A percentile compares a stretch with the other conserved stretches of the same genome.
Evolutionary conservation across 257 asterid genomes (phyloP).

Genomic region (Plectranthus barbatus): DNA sequence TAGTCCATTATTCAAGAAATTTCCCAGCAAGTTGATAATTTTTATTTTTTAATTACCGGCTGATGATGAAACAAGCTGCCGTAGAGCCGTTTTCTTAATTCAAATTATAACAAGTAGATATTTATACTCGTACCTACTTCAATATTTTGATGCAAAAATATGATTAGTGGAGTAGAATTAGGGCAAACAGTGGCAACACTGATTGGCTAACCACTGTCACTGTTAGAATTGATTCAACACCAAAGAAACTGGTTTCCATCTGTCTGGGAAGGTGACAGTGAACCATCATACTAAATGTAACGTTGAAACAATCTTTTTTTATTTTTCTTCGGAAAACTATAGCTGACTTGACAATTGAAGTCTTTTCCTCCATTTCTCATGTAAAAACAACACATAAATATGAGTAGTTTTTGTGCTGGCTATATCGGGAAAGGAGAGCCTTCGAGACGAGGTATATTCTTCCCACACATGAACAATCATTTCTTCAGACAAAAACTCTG

Average conservation of each 20-base stretch:
- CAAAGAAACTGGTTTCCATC: constrained; percentile 11
- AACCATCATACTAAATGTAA: constrained; percentile 15
- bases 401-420: constrained; percentile 19
- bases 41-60: constrained; percentile 53
- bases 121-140: constrained; percentile 12
- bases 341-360: constrained; percentile 27
- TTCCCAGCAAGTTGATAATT: constrained; percentile 12
- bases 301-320: too few species aligned
- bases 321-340: too few species aligned
- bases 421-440: constrained; percentile 33
- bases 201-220: constrained; percentile 32
- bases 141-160: not conserved
- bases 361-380: not conserved
- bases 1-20: constrained; percentile 24
- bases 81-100: constrained; percentile 26
- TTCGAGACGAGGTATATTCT: constrained; percentile 25
- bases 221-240: constrained; percentile 11
- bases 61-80: constrained; percentile 26
- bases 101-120: constrained; percentile 6
- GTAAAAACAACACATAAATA: not conserved
- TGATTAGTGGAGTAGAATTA: constrained; percentile 36
- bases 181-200: constrained; percentile 19
- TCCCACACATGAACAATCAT: constrained; percentile 43
- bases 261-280: constrained; percentile 21
- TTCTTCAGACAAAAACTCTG: constrained; percentile 23